Conservation (phyloP, 352 stramenopile species). For the Thalassiosira delicatula region DNA sequence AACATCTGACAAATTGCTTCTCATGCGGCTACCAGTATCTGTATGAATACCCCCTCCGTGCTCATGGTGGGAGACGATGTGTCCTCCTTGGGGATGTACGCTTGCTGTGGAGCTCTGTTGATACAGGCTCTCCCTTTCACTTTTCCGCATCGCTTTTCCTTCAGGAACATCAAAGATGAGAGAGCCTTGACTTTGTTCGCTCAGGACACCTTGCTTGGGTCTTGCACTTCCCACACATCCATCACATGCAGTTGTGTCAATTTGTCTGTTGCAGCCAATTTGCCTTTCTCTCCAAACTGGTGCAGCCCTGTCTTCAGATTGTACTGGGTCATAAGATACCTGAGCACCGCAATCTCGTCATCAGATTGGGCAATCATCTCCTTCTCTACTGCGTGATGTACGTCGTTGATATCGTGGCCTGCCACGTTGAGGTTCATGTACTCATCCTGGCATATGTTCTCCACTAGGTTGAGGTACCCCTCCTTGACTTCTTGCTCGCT, state of each 20-base stretch:
- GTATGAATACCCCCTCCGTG: slow-evolving; percentile 8
- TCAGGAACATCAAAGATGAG: slow-evolving; percentile 19
- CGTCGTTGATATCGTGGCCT: too few species aligned
- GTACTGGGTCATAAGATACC: not conserved
- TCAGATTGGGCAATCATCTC: too few species aligned
- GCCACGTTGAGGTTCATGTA: too few species aligned
- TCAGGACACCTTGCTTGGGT: not conserved
- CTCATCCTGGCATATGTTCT: too few species aligned
- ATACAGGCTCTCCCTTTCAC: slow-evolving; percentile 5
- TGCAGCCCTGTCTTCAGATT: slow-evolving; percentile 3
- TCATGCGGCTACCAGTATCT: slow-evolving; percentile 24
- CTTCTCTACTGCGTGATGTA: too few species aligned
- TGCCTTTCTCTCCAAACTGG: slow-evolving; percentile 7
- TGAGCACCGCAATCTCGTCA: not conserved
- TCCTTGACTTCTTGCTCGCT: too few species aligned
- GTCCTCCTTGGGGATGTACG: slow-evolving; percentile 21
- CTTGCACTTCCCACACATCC: not conserved
- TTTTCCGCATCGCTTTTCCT: slow-evolving; percentile 20
- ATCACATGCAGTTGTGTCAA: slow-evolving; percentile 5
- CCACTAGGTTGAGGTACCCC: too few species aligned
- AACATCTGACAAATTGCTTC: not conserved
- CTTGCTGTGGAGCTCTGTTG: not conserved
- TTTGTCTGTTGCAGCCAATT: not conserved
- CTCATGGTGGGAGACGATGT: slow-evolving; percentile 7
- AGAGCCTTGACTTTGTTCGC: slow-evolving; percentile 3